These are phyloP conservation scores for Geotrichum aggregatum DNA, from an alignment of 1,139 yeast genomes.

Conservation along the genomic window DNA sequence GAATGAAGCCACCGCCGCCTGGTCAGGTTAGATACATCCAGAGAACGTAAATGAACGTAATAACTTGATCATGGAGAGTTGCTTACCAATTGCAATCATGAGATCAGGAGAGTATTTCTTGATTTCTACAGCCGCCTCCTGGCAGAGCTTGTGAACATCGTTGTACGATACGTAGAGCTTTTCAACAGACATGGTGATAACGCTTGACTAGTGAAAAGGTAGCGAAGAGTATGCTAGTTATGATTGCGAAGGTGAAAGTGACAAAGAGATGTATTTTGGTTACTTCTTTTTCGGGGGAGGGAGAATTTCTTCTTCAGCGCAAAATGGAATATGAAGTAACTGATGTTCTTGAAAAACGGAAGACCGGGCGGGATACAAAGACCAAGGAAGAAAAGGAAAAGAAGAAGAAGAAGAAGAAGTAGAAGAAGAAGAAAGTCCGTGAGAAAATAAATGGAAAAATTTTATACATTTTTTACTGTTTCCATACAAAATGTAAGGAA, in stretches of 20 bases:
- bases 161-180: slow-evolving; percentile 87
- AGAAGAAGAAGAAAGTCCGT: not conserved
- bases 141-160: slow-evolving; percentile 89
- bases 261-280: too few species aligned
- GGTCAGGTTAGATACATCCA: not conserved
- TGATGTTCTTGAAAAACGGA: too few species aligned
- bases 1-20: slow-evolving; percentile 92
- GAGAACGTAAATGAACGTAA: slow-evolving; percentile 2
- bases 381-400: not conserved
- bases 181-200: slow-evolving; percentile 27
- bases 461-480: not conserved
- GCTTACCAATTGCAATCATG: slow-evolving; percentile 72
- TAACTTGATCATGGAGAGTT: too few species aligned
- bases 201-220: too few species aligned
- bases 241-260: not conserved
- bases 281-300: too few species aligned
- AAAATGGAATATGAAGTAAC: too few species aligned
- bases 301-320: too few species aligned
- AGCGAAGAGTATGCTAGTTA: not conserved
- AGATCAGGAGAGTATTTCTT: slow-evolving; percentile 74
- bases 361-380: not conserved
- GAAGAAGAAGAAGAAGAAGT: not conserved
- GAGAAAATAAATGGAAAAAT: not conserved
- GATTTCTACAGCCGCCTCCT: slow-evolving; percentile 70
- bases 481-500: too few species aligned